Evolutionary conservation across 1,284 basidiomycete genomes (phyloP).

Genomic region (Irpex sp.): DNA sequence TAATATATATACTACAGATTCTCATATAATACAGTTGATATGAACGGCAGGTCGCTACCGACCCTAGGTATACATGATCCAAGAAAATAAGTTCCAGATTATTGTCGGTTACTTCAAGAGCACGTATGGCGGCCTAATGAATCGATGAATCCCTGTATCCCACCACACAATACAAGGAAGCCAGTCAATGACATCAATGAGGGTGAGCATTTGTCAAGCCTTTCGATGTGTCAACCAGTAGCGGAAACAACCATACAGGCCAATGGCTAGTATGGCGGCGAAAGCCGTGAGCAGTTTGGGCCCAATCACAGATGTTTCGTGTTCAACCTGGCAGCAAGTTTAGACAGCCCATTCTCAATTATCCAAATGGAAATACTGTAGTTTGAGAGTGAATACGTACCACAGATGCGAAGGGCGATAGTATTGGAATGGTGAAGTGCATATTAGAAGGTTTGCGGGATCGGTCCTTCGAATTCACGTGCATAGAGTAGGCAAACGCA

Average conservation of each 20-base stretch:
- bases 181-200: too few species aligned
- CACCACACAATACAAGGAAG: too few species aligned
- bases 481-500: slow-evolving; percentile 40
- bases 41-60: neutral
- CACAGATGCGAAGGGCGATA: slow-evolving; percentile 24
- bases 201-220: neutral
- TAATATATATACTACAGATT: neutral
- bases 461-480: neutral
- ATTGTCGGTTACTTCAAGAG: neutral
- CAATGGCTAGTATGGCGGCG: neutral
- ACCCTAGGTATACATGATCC: neutral
- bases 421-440: slow-evolving; percentile 24
- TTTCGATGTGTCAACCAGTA: slow-evolving; percentile 12
- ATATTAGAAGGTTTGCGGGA: slow-evolving; percentile 21
- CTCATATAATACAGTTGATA: neutral
- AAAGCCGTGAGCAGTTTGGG: slow-evolving; percentile 4
- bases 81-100: too few species aligned
- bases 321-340: slow-evolving; percentile 16
- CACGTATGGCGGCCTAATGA: neutral
- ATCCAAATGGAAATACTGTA: neutral
- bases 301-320: slow-evolving; percentile 19
- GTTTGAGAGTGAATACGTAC: slow-evolving; percentile 9
- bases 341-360: neutral
- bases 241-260: slow-evolving; percentile 16
- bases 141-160: too few species aligned